A percentile compares a stretch with the other conserved stretches of the same genome.
Conservation (phyloP, 1,284 basidiomycete species). For the Melampsora larici-populina region DNA sequence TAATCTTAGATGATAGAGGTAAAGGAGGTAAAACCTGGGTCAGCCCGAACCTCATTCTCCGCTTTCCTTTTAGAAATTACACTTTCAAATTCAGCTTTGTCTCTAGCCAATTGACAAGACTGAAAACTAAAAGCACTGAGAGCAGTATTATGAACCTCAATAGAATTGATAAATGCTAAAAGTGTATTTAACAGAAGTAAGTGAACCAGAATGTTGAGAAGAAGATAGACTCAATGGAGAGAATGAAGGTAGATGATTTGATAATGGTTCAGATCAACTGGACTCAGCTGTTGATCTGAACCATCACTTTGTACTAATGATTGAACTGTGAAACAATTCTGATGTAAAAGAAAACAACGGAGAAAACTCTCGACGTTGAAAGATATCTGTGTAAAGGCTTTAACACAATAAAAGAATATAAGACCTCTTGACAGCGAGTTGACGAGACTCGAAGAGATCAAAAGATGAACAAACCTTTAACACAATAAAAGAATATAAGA, state of each 20-base stretch:
- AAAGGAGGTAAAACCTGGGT: constrained; percentile 80
- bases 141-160: constrained; percentile 82
- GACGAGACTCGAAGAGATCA: no score
- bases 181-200: constrained; percentile 55
- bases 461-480: no score
- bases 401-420: no score
- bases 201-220: constrained; percentile 49
- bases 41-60: constrained; percentile 77
- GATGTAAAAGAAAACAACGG: no score
- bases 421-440: no score
- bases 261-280: constrained; percentile 53
- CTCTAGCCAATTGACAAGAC: no score
- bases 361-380: no score
- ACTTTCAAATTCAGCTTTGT: constrained; percentile 73
- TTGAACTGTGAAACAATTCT: constrained; percentile 48
- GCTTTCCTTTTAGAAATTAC: constrained; percentile 79
- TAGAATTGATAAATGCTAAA: constrained; percentile 75
- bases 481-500: no score
- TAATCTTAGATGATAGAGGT: constrained; percentile 68
- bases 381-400: no score
- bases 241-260: constrained; percentile 49
- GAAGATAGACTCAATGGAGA: constrained; percentile 46
- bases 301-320: constrained; percentile 37
- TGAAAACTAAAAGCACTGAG: no score
- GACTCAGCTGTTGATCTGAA: constrained; percentile 25